A percentile compares a stretch with the other conserved stretches of the same genome.
phyloP scores from a whole-genome alignment of 495 filamentous ascomycete species.

The Aspergillus cristatus region DNA sequence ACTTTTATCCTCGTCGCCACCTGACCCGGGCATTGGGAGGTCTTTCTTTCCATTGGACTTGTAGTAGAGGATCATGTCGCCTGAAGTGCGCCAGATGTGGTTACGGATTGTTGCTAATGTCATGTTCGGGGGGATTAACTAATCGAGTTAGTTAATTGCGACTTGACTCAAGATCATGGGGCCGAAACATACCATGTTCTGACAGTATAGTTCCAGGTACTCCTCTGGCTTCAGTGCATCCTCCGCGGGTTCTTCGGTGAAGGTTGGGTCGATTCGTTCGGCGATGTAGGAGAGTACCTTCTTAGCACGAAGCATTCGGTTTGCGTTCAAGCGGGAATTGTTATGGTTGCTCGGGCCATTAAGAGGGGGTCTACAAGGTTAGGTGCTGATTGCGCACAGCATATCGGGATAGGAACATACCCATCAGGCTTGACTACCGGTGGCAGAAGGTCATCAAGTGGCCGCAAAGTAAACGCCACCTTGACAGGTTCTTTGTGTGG shows the following conservation, averaged over 20 bases:
- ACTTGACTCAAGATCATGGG: background rate
- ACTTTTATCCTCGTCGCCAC: too few relatives aligned
- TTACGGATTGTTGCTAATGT: conserved; percentile 83
- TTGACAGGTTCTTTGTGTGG: conserved; percentile 89
- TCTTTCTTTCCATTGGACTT: conserved; percentile 74
- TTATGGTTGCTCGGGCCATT: conserved; percentile 28
- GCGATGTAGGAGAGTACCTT: conserved; percentile 92
- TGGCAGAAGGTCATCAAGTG: conserved; percentile 69
- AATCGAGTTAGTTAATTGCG: conserved; percentile 5
- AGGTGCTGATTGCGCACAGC: conserved; percentile 2
- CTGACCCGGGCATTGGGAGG: conserved; percentile 22
- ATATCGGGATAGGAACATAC: conserved; percentile 17
- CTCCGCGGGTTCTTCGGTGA: conserved; percentile 42
- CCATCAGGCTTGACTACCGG: conserved; percentile 54
- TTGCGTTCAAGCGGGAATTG: conserved; percentile 87
- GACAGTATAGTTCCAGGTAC: conserved; percentile 88
- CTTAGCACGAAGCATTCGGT: conserved; percentile 89
- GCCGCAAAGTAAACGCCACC: conserved; percentile 82
- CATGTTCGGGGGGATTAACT: conserved; percentile 65
- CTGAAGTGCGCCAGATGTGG: conserved; percentile 85
- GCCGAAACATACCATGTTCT: conserved; percentile 64
- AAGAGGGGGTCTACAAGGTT: conserved; percentile 13
- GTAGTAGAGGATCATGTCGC: conserved; percentile 84
- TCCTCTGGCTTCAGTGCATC: conserved; percentile 72
- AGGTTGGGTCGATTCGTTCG: conserved; percentile 70